Conservation (phyloP, 1,284 basidiomycete species). For the Rhodotorula sp. region DNA sequence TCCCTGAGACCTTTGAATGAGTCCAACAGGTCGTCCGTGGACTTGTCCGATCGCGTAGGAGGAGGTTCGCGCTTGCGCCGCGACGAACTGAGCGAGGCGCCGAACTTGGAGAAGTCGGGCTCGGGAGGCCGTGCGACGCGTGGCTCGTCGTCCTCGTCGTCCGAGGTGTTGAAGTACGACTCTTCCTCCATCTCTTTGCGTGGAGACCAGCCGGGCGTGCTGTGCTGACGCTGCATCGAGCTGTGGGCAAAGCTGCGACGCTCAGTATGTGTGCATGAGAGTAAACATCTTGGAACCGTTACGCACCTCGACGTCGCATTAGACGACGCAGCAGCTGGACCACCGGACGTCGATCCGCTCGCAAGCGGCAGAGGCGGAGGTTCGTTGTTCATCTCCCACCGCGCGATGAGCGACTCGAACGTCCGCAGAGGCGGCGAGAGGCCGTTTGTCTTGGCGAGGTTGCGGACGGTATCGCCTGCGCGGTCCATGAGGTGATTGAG, state of each 20-base stretch:
- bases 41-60: slow-evolving; percentile 32
- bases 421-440: slow-evolving; percentile 53
- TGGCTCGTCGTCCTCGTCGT: slow-evolving; percentile 63
- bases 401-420: slow-evolving; percentile 69
- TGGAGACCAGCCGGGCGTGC: slow-evolving; percentile 38
- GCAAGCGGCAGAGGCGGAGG: slow-evolving; percentile 58
- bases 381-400: slow-evolving; percentile 90
- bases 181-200: slow-evolving; percentile 67
- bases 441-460: slow-evolving; percentile 59
- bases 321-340: neutral
- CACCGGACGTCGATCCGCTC: neutral
- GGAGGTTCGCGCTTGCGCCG: slow-evolving; percentile 23
- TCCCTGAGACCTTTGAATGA: slow-evolving; percentile 9
- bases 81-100: slow-evolving; percentile 11
- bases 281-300: too few relatives aligned
- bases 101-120: too few relatives aligned
- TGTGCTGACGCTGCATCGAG: slow-evolving; percentile 47
- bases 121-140: neutral
- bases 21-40: too few relatives aligned
- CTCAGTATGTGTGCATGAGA: too few relatives aligned
- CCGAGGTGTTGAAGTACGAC: slow-evolving; percentile 79
- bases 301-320: slow-evolving; percentile 6
- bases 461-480: slow-evolving; percentile 65
- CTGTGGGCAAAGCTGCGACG: too few relatives aligned
- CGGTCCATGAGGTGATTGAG: slow-evolving; percentile 80